A percentile compares a stretch with the other conserved stretches of the same genome.
Evolutionary conservation across 345 rosid species (phyloP).

Genomic region (Corchorus capsularis): DNA sequence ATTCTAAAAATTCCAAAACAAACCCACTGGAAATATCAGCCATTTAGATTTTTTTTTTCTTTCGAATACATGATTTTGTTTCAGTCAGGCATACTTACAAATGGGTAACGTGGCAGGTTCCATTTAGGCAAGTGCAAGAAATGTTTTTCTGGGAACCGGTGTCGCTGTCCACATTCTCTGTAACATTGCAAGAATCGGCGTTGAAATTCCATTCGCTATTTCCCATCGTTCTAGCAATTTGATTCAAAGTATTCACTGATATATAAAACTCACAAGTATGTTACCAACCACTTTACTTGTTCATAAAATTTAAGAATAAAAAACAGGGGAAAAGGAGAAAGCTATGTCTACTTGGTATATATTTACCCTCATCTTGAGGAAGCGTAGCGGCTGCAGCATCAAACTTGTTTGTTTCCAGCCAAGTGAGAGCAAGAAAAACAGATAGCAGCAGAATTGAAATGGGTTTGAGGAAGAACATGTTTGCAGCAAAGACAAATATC

Average conservation of each 20-base stretch:
- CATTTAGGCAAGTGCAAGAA: conserved; percentile 34
- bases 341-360: too few species aligned
- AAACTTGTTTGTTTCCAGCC: background rate
- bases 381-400: conserved; percentile 13
- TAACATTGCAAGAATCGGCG: conserved; percentile 45
- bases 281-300: too few species aligned
- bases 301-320: background rate
- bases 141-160: conserved; percentile 27
- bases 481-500: background rate
- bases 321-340: background rate
- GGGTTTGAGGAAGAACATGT: conserved; percentile 9
- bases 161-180: conserved; percentile 18
- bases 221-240: conserved; percentile 52
- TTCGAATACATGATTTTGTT: too few species aligned
- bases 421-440: conserved; percentile 3
- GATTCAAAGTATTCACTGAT: conserved; percentile 55
- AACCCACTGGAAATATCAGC: background rate
- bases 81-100: conserved; percentile 28
- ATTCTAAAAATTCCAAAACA: conserved; percentile 33
- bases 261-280: too few species aligned
- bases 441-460: background rate
- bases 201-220: conserved; percentile 50
- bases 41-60: too few species aligned
- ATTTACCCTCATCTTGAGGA: conserved; percentile 16
- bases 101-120: conserved; percentile 39